Percentiles rank a stretch among this genome's conserved stretches.
These are phyloP conservation scores for Xeromyces bisporus DNA, from an alignment of 495 filamentous ascomycete species.

Conservation along the genomic window DNA sequence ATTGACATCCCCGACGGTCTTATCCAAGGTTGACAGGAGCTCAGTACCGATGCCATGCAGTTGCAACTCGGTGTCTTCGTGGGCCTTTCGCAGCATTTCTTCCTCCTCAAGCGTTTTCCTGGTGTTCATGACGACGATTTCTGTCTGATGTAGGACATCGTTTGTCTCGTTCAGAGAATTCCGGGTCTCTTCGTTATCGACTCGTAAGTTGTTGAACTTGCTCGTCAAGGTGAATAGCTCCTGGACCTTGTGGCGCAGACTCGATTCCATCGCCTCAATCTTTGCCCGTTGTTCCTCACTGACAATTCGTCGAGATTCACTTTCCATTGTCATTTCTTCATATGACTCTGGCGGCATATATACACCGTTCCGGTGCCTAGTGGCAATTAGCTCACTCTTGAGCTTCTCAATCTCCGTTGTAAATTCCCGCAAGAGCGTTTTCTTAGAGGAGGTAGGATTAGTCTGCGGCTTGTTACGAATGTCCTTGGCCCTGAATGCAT, in stretches of 20 bases:
- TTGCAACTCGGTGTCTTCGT: conserved; percentile 66
- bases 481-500: conserved; percentile 94
- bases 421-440: conserved; percentile 76
- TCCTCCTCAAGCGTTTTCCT: conserved; percentile 65
- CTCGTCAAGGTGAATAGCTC: conserved; percentile 73
- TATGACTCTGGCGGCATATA: conserved; percentile 74
- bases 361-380: conserved; percentile 84
- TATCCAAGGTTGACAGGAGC: conserved; percentile 55
- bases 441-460: conserved; percentile 81
- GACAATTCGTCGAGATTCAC: conserved; percentile 80
- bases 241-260: conserved; percentile 76
- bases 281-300: conserved; percentile 83
- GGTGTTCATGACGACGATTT: conserved; percentile 60
- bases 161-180: conserved; percentile 58
- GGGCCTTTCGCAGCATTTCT: conserved; percentile 59
- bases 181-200: conserved; percentile 65
- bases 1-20: conserved; percentile 62
- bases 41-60: conserved; percentile 53
- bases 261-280: conserved; percentile 82
- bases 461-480: conserved; percentile 95
- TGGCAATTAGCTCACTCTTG: conserved; percentile 83
- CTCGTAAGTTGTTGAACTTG: conserved; percentile 69
- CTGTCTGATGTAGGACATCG: conserved; percentile 68
- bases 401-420: conserved; percentile 88
- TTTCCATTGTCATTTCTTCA: conserved; percentile 75